phyloP scores from a whole-genome alignment of 2,329 filamentous ascomycete genomes.

The Penicillium italicum region DNA sequence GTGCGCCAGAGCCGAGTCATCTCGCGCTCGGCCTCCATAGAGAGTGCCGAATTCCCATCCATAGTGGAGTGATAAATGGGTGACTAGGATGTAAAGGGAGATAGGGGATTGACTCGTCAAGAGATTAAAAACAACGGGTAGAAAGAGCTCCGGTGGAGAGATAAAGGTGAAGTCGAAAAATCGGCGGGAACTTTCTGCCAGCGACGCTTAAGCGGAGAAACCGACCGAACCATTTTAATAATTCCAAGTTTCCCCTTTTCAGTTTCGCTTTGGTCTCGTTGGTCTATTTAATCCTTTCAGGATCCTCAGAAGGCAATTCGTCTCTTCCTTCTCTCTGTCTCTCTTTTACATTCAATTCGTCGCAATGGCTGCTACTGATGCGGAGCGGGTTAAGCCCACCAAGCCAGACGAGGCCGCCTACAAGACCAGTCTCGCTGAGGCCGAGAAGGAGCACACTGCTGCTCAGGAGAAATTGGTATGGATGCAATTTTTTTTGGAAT shows the following conservation, averaged over 20 bases:
- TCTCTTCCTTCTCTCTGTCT: slow-evolving; percentile 13
- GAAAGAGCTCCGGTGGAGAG: slow-evolving; percentile 12
- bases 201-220: slow-evolving; percentile 26
- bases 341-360: slow-evolving; percentile 9
- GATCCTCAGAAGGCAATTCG: neutral
- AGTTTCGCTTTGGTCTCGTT: slow-evolving; percentile 17
- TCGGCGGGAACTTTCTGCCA: slow-evolving; percentile 28
- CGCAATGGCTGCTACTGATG: slow-evolving; percentile 39
- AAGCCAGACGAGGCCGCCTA: slow-evolving; percentile 84
- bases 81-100: neutral
- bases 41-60: slow-evolving; percentile 40
- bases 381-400: slow-evolving; percentile 61
- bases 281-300: slow-evolving; percentile 7
- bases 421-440: slow-evolving; percentile 72
- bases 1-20: slow-evolving; percentile 81
- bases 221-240: slow-evolving; percentile 26
- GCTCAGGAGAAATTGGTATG: slow-evolving; percentile 68
- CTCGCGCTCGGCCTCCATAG: slow-evolving; percentile 40
- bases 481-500: neutral
- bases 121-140: slow-evolving; percentile 3
- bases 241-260: slow-evolving; percentile 22
- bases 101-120: neutral
- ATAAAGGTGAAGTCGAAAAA: slow-evolving; percentile 23
- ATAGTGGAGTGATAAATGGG: slow-evolving; percentile 23
- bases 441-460: slow-evolving; percentile 80